Percentiles rank a stretch among this genome's conserved stretches.
Evolutionary conservation across 768 basidiomycete species (phyloP).

Genomic region (Leccinum variicolor): DNA sequence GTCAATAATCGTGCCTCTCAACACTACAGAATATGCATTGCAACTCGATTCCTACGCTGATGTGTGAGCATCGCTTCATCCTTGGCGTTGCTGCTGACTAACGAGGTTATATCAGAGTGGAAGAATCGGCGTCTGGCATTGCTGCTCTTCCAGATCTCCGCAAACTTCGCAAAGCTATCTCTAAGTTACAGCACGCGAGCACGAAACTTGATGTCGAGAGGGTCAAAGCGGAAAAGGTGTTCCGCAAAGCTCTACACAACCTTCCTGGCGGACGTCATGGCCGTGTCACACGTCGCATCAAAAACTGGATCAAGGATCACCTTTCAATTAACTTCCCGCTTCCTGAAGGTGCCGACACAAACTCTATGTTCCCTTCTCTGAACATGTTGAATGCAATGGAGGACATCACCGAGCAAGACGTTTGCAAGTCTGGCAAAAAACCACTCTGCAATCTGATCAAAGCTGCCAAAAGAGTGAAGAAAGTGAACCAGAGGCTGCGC

Average conservation of each 20-base stretch:
- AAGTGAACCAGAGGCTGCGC: conserved; percentile 62
- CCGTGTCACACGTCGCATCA: conserved; percentile 2
- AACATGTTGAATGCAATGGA: neutral
- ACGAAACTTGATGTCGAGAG: conserved; percentile 58
- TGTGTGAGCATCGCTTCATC: conserved; percentile 41
- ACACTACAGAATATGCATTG: conserved; percentile 70
- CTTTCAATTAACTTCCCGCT: neutral
- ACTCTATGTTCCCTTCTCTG: conserved; percentile 3
- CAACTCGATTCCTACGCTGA: conserved; percentile 60
- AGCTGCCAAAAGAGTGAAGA: conserved; percentile 56
- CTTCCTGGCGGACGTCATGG: neutral
- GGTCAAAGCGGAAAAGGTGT: conserved; percentile 46
- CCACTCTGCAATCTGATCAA: conserved; percentile 46
- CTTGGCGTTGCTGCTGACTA: conserved; percentile 21
- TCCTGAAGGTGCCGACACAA: neutral
- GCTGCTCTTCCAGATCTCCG: conserved; percentile 33
- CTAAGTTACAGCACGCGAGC: conserved; percentile 48
- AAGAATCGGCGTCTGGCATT: conserved; percentile 35
- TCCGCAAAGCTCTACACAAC: conserved; percentile 44
- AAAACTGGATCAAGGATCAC: conserved; percentile 29
- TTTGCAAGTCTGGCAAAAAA: conserved; percentile 20
- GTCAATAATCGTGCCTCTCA: conserved; percentile 62
- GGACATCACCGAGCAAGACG: conserved; percentile 1
- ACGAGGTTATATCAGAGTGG: conserved; percentile 43
- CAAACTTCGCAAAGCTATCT: conserved; percentile 44